Evolutionary conservation across 2,329 filamentous ascomycete species (phyloP).

Genomic region (Herpotrichia juniperi): DNA sequence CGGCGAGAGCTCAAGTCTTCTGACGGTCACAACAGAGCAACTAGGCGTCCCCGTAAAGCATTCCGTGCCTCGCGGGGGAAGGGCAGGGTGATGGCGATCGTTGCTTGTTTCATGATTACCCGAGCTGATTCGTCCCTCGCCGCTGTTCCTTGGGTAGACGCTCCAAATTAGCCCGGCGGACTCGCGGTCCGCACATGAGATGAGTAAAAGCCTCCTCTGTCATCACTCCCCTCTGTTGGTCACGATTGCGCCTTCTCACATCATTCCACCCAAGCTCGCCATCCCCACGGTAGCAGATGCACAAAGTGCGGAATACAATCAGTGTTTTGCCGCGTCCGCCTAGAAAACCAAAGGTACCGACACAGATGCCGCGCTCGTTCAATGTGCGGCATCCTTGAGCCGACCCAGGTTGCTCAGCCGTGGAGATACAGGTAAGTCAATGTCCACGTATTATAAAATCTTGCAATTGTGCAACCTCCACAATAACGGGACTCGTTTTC

Average conservation of each 20-base stretch:
- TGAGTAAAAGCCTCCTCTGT: slow-evolving; percentile 4
- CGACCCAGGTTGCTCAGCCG: slow-evolving; percentile 8
- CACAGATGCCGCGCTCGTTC: neutral
- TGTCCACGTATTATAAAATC: slow-evolving; percentile 18
- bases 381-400: neutral
- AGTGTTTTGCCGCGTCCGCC: slow-evolving; percentile 6
- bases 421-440: slow-evolving; percentile 15
- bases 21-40: slow-evolving; percentile 2
- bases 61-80: slow-evolving; percentile 15
- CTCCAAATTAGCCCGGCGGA: slow-evolving; percentile 34
- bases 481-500: slow-evolving; percentile 11
- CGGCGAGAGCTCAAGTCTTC: slow-evolving; percentile 15
- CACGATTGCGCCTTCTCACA: slow-evolving; percentile 14
- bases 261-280: slow-evolving; percentile 13
- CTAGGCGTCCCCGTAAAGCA: slow-evolving; percentile 7
- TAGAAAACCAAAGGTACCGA: neutral
- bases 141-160: slow-evolving; percentile 16
- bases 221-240: slow-evolving; percentile 9
- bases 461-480: slow-evolving; percentile 15
- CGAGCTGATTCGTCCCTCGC: slow-evolving; percentile 17
- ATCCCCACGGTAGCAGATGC: neutral
- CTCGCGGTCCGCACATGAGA: slow-evolving; percentile 34
- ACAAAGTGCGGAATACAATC: slow-evolving; percentile 11
- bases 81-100: slow-evolving; percentile 25
- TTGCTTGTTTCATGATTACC: slow-evolving; percentile 27